These are phyloP conservation scores for Pseudevernia furfuracea DNA, from an alignment of 495 filamentous ascomycete genomes.

Conservation along the genomic window DNA sequence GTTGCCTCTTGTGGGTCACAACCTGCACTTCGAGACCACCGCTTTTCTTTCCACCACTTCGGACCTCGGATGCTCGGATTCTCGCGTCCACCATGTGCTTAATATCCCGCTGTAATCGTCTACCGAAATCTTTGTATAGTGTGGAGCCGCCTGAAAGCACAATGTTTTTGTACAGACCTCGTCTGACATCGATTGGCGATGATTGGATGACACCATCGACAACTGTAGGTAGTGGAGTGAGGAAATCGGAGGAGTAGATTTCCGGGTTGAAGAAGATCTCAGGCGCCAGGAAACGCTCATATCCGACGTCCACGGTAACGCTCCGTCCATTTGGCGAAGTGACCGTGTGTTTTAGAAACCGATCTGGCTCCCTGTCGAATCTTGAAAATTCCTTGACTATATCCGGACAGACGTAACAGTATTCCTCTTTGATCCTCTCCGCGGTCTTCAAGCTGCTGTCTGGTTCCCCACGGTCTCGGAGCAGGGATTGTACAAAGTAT, in stretches of 20 bases:
- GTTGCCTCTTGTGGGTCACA: constrained; percentile 90
- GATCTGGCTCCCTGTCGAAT: constrained; percentile 84
- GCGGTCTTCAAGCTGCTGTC: constrained; percentile 96
- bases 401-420: constrained; percentile 96
- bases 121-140: constrained; percentile 94
- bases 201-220: constrained; percentile 96
- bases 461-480: constrained; percentile 91
- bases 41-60: constrained; percentile 70
- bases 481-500: constrained; percentile 92
- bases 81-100: constrained; percentile 88
- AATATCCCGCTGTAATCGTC: constrained; percentile 92
- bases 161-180: constrained; percentile 99
- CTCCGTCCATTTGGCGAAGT: constrained; percentile 78
- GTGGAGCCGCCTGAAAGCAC: constrained; percentile 95
- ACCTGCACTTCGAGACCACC: constrained; percentile 93
- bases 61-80: constrained; percentile 82
- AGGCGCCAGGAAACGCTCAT: constrained; percentile 94
- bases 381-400: constrained; percentile 95
- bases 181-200: constrained; percentile 91
- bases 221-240: constrained; percentile 86
- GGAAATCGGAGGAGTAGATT: constrained; percentile 96
- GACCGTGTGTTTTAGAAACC: constrained; percentile 82
- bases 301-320: constrained; percentile 84
- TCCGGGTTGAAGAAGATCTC: constrained; percentile 99
- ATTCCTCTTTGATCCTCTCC: constrained; percentile 94